Evolutionary conservation across 2,329 filamentous ascomycete genomes (phyloP).

Genomic region (Aureobasidium sp.): DNA sequence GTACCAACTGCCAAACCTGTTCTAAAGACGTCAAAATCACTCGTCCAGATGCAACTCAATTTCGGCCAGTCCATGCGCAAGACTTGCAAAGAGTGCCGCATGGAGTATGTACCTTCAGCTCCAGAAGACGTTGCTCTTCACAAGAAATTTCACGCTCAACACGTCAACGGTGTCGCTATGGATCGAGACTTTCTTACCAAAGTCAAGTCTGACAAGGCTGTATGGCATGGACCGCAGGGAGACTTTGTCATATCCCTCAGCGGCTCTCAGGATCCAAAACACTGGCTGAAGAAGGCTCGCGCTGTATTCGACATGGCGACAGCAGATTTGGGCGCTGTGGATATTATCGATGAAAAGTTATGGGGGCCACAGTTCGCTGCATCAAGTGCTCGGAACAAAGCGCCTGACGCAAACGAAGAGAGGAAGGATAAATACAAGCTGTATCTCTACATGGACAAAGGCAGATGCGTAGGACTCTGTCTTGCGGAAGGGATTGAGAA

Average conservation of each 20-base stretch:
- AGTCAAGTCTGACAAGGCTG: constrained; percentile 10
- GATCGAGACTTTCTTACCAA: constrained; percentile 48
- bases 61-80: constrained; percentile 48
- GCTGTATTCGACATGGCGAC: constrained; percentile 52
- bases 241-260: constrained; percentile 52
- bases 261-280: constrained; percentile 41
- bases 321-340: constrained; percentile 52
- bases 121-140: constrained; percentile 54
- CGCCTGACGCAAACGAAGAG: constrained; percentile 14
- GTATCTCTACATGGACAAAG: constrained; percentile 53
- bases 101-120: constrained; percentile 58
- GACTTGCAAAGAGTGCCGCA: constrained; percentile 53
- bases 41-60: constrained; percentile 55
- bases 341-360: constrained; percentile 48
- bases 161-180: constrained; percentile 53
- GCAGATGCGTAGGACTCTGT: constrained; percentile 55
- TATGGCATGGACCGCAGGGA: constrained; percentile 20
- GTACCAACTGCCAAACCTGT: background rate
- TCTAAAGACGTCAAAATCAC: constrained; percentile 20
- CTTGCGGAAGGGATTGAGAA: constrained; percentile 54
- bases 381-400: background rate
- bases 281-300: constrained; percentile 47
- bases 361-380: constrained; percentile 39
- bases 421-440: constrained; percentile 47
- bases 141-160: constrained; percentile 55